Conservation (phyloP, 2,329 filamentous ascomycete genomes). For the Pseudocercospora ulei region DNA sequence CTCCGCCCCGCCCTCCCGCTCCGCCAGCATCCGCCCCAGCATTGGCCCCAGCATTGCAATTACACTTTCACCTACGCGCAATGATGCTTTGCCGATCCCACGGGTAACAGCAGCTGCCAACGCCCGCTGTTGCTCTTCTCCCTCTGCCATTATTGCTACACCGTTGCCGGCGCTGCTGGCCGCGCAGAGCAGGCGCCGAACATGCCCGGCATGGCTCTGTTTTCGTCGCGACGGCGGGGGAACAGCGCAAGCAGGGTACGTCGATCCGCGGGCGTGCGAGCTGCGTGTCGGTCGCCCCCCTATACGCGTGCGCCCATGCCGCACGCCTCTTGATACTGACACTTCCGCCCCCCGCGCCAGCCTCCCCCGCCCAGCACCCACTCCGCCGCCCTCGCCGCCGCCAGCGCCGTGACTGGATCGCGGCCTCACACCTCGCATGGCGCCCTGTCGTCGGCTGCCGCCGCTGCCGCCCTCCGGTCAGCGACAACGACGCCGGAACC, state of each 20-base stretch:
- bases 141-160: neutral
- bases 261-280: neutral
- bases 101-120: slow-evolving; percentile 5
- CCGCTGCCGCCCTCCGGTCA: slow-evolving; percentile 71
- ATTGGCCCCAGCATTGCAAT: too few relatives aligned
- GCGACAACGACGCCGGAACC: slow-evolving; percentile 68
- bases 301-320: too few relatives aligned
- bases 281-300: too few relatives aligned
- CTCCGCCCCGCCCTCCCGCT: too few relatives aligned
- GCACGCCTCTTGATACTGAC: neutral
- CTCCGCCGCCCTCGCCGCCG: slow-evolving; percentile 58
- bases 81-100: slow-evolving; percentile 1
- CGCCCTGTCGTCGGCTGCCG: slow-evolving; percentile 72
- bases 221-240: slow-evolving; percentile 7
- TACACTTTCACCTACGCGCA: too few relatives aligned
- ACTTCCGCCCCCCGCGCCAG: slow-evolving; percentile 1
- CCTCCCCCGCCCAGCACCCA: slow-evolving; percentile 11
- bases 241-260: slow-evolving; percentile 8
- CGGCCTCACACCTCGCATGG: slow-evolving; percentile 52
- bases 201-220: slow-evolving; percentile 9
- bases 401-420: slow-evolving; percentile 64
- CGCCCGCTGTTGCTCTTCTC: slow-evolving; percentile 3
- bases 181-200: slow-evolving; percentile 1
- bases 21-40: too few relatives aligned
- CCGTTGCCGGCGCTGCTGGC: neutral